Evolutionary conservation across 192 early-diverging fungal species (phyloP).

Genomic region (Coemansia reversa): DNA sequence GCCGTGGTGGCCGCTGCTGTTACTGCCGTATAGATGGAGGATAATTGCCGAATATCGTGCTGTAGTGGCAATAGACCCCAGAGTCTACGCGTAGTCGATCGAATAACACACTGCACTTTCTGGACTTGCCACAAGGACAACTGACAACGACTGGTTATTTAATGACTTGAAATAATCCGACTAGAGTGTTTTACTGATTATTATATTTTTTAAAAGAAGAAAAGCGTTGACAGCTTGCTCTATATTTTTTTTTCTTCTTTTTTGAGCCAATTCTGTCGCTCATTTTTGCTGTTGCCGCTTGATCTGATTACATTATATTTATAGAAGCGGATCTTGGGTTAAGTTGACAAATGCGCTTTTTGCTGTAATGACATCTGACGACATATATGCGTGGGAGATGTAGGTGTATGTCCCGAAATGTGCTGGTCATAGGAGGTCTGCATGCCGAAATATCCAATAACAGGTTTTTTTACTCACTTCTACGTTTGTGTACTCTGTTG

Average conservation of each 20-base stretch:
- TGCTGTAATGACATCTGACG: too few species aligned
- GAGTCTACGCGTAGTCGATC: not conserved
- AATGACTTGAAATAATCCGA: too few species aligned
- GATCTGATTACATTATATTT: too few species aligned
- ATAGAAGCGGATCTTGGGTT: not conserved
- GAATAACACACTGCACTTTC: not conserved
- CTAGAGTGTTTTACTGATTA: too few species aligned
- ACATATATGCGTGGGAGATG: not conserved
- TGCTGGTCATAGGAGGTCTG: not conserved
- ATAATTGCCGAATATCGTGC: too few species aligned
- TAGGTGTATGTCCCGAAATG: slow-evolving; percentile 7
- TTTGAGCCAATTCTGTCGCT: too few species aligned
- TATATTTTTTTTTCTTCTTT: too few species aligned
- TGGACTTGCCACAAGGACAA: too few species aligned
- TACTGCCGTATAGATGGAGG: not conserved
- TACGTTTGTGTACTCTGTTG: not conserved
- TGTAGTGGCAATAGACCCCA: not conserved
- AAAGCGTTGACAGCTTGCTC: too few species aligned
- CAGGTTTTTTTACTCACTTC: not conserved
- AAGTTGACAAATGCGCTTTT: too few species aligned
- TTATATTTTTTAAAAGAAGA: too few species aligned
- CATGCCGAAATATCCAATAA: not conserved
- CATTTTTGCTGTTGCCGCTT: too few species aligned
- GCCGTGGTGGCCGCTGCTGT: not conserved
- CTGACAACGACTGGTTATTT: not conserved